These are phyloP conservation scores for Silene latifolia DNA, from an alignment of 148 eudicot species.

Conservation along the genomic window DNA sequence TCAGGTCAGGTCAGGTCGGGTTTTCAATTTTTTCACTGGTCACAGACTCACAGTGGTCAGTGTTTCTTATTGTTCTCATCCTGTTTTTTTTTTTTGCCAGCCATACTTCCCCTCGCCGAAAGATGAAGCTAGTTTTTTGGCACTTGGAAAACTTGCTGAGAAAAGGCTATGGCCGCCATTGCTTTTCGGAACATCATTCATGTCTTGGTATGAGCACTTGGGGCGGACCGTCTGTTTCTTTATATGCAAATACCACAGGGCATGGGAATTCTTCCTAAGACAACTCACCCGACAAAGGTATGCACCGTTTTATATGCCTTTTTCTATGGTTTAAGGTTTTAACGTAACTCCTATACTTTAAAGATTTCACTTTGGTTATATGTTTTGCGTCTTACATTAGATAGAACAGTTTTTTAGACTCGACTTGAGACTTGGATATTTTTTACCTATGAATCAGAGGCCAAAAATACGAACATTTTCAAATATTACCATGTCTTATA, in stretches of 20 bases:
- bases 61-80: not conserved
- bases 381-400: not conserved
- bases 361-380: not conserved
- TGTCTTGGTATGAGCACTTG: conserved; percentile 93
- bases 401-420: no score
- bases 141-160: conserved; percentile 49
- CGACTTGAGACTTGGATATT: no score
- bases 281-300: conserved; percentile 52
- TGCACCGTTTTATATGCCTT: not conserved
- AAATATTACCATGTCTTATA: no score
- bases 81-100: conserved; percentile 28
- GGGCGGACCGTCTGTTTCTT: conserved; percentile 65
- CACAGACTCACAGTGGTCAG: not conserved
- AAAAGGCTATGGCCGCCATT: conserved; percentile 70
- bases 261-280: conserved; percentile 57
- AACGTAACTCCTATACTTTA: not conserved
- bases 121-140: conserved; percentile 39
- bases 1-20: not conserved
- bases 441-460: no score
- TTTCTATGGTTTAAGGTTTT: not conserved
- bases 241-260: conserved; percentile 53
- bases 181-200: conserved; percentile 58
- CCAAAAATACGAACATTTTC: no score
- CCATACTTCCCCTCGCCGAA: conserved; percentile 50
- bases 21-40: not conserved